Conservation (phyloP, 2,329 filamentous ascomycete genomes). For the Delphinella strobiligena region DNA sequence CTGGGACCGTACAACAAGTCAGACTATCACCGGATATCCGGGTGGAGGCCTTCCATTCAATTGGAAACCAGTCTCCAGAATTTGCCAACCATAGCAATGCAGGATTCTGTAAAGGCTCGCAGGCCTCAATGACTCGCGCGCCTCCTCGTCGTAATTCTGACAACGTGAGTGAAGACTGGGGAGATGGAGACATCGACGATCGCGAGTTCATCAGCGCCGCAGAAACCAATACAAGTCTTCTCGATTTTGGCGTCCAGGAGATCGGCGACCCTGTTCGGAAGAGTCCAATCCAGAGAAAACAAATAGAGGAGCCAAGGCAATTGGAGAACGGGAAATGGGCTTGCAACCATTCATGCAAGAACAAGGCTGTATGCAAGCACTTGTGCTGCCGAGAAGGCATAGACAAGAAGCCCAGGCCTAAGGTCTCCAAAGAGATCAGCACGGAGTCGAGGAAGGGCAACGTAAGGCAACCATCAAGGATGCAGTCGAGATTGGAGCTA, state of each 20-base stretch:
- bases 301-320: slow-evolving; percentile 16
- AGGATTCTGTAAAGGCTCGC: slow-evolving; percentile 19
- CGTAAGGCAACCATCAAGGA: slow-evolving; percentile 9
- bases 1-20: slow-evolving; percentile 44
- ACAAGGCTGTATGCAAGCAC: slow-evolving; percentile 55
- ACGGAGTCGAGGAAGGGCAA: slow-evolving; percentile 15
- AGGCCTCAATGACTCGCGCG: neutral
- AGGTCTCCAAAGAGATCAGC: slow-evolving; percentile 27
- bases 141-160: neutral
- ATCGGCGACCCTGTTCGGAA: slow-evolving; percentile 9
- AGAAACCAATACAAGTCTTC: neutral
- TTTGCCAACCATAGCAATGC: slow-evolving; percentile 25
- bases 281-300: slow-evolving; percentile 30
- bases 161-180: slow-evolving; percentile 32
- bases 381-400: slow-evolving; percentile 60
- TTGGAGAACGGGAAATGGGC: slow-evolving; percentile 61
- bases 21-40: slow-evolving; percentile 40
- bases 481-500: slow-evolving; percentile 18
- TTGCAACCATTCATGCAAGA: slow-evolving; percentile 60
- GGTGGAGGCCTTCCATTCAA: slow-evolving; percentile 29
- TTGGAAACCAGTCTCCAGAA: slow-evolving; percentile 33
- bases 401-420: slow-evolving; percentile 46
- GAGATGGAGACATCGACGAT: slow-evolving; percentile 41
- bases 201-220: slow-evolving; percentile 37
- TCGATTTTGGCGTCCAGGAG: neutral